These are phyloP conservation scores for Eustoma russellianum DNA, from an alignment of 257 asterid species.

Conservation along the genomic window DNA sequence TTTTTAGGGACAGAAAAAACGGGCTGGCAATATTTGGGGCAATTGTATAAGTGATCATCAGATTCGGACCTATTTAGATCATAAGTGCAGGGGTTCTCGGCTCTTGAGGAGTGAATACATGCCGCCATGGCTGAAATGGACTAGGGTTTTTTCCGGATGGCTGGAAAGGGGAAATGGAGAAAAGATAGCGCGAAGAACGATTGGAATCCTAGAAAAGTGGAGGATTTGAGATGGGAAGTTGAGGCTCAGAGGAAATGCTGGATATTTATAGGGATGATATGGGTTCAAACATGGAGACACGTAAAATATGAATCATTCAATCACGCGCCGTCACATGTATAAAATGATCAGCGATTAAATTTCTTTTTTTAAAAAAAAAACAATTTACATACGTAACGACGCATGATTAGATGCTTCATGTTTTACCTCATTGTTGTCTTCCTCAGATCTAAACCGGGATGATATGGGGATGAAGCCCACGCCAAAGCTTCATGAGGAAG, in stretches of 20 bases:
- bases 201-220: slow-evolving; percentile 34
- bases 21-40: slow-evolving; percentile 34
- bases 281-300: too few species aligned
- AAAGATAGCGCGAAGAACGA: slow-evolving; percentile 4
- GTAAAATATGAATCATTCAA: too few species aligned
- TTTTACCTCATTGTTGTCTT: too few species aligned
- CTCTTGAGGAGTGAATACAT: slow-evolving; percentile 50
- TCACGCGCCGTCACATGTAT: too few species aligned
- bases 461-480: slow-evolving; percentile 2
- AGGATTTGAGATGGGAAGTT: slow-evolving; percentile 15
- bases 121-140: slow-evolving; percentile 42
- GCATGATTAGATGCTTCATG: too few species aligned
- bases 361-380: too few species aligned
- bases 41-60: slow-evolving; percentile 31
- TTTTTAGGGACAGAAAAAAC: slow-evolving; percentile 21
- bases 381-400: too few species aligned
- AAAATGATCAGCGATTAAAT: too few species aligned
- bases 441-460: too few species aligned
- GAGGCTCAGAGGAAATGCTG: slow-evolving; percentile 7
- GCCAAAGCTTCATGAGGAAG: slow-evolving; percentile 7
- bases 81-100: slow-evolving; percentile 27
- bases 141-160: background rate
- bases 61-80: slow-evolving; percentile 20
- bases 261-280: slow-evolving; percentile 11
- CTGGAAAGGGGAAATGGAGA: background rate